Base-by-base conservation (phyloP, 768 basidiomycete genomes). In the Lactarius hatsudake region DNA sequence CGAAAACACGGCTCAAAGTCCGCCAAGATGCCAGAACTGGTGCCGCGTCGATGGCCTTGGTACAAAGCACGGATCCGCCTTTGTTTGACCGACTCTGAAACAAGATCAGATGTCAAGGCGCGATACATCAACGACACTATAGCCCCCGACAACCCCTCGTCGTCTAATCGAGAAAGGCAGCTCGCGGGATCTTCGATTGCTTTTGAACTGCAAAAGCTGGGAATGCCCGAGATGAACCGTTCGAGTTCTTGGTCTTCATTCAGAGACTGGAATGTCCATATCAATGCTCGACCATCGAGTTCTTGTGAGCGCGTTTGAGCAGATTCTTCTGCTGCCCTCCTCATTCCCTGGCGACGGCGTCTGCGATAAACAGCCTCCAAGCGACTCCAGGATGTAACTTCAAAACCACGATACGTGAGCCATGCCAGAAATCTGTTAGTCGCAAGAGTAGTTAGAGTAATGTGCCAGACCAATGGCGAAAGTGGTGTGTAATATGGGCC, bases 201-300 rank as follows among this genome's bases (percentile, higher is more conserved):
- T 28, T 20, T 40, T 15, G 58, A 59, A 0, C 17, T 17, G 13
- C 20, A 36, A 40, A 59, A 59, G 23, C 58, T 38, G 15, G 58
- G 58, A n/a, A 59, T 59, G 13, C 12, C n/a, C 38, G 36, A 38
- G 38, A 59, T 26, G 13, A 59, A 59, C 7, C 18, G 9, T 26
- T 59, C 58, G 23, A 38, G 38, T 26, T 38, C 58, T 15, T 59
- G 58, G 32, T 59, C 58, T 40, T 59, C 58, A 23, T 38, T 26
- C n/a, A 40, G 26, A 15, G 3, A 15, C n/a, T 28, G 18, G 58
- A 59, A 38, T 40, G 36, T 59, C 58, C 58, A 59, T 8, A 36
- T 12, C 36, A 59, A 59, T 0, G 36, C n/a, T 2, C 58, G 38
- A 36, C 23, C 13, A 26, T 59, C 58, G 5, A 59, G 36, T 23